Conservation (phyloP, 257 asterid genomes). For the Asclepias syriaca region DNA sequence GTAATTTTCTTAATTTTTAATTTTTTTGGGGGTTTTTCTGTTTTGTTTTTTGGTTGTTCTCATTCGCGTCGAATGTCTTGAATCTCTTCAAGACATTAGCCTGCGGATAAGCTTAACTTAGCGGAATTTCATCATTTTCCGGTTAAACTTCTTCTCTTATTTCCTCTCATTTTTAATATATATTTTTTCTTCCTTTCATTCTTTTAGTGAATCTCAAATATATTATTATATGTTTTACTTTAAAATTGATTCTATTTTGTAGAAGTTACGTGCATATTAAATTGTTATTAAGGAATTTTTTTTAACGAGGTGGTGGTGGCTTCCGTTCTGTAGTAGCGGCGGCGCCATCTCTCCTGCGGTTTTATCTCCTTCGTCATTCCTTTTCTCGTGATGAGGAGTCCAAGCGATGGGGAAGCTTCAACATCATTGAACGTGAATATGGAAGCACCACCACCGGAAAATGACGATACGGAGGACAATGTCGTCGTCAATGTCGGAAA, state of each 20-base stretch:
- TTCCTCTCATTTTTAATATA: not conserved
- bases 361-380: not conserved
- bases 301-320: conserved; percentile 5
- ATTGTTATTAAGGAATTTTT: not conserved
- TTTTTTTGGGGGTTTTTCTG: not conserved
- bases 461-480: conserved; percentile 43
- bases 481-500: conserved; percentile 10
- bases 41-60: not conserved
- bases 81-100: not conserved
- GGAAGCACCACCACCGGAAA: conserved; percentile 14
- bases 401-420: not conserved
- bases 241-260: no score
- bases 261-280: no score
- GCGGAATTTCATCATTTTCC: not conserved
- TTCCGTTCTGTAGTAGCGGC: conserved; percentile 25
- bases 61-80: conserved; percentile 7
- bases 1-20: not conserved
- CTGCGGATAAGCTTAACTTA: not conserved
- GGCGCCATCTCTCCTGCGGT: conserved; percentile 44
- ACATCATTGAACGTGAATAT: conserved; percentile 15
- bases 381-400: conserved; percentile 21
- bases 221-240: no score
- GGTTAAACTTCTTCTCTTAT: not conserved
- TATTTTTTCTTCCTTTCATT: not conserved
- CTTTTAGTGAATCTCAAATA: no score